Evolutionary conservation across 768 basidiomycete genomes (phyloP).

Genomic region (Phaeolepiota aurea): DNA sequence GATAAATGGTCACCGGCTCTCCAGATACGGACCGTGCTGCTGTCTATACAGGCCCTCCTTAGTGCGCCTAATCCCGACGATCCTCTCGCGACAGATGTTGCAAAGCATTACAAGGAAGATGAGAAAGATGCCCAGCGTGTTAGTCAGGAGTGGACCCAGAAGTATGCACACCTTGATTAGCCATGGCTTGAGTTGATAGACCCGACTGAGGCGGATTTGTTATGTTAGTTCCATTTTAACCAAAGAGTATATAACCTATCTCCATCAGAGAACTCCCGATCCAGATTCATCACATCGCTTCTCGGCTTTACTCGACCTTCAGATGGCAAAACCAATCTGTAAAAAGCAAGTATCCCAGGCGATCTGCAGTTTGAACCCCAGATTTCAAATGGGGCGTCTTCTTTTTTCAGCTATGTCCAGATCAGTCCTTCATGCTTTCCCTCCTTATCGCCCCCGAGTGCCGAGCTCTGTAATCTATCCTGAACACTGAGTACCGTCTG

Average conservation of each 20-base stretch:
- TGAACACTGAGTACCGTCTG: no score
- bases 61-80: constrained; percentile 96
- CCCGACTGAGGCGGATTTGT: no score
- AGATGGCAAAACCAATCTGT: no score
- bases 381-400: constrained; percentile 11
- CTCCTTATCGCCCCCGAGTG: not conserved
- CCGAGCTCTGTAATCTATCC: not conserved
- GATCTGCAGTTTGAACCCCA: constrained; percentile 20
- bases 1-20: constrained; percentile 99
- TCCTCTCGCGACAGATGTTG: constrained; percentile 89
- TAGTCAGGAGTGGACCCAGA: constrained; percentile 92
- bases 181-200: no score
- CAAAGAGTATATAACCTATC: not conserved
- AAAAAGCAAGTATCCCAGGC: not conserved
- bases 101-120: constrained; percentile 98
- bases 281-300: not conserved
- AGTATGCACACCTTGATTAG: constrained; percentile 49
- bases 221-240: not conserved
- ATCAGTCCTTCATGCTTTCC: constrained; percentile 1
- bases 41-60: constrained; percentile 95
- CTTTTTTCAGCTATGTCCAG: not conserved
- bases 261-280: not conserved
- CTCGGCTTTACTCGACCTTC: not conserved
- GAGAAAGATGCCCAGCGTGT: constrained; percentile 90
- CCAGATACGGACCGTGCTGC: constrained; percentile 94